These are phyloP conservation scores for Dictyostelium firmibasis DNA, from an alignment of 78 protist species.

Conservation along the genomic window DNA sequence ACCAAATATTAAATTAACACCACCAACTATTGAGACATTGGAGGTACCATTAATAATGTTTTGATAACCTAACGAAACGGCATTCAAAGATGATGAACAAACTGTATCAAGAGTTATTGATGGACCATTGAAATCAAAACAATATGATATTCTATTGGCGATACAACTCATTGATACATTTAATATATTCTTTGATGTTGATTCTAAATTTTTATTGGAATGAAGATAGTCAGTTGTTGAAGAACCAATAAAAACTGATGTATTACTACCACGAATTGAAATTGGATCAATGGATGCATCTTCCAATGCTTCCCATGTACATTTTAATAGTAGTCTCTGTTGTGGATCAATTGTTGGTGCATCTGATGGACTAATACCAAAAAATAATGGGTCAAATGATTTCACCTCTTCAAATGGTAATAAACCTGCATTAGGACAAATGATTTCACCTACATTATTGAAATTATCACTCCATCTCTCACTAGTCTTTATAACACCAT, in stretches of 20 bases:
- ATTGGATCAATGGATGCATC: conserved; percentile 61
- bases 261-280: conserved; percentile 33
- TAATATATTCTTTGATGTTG: neutral
- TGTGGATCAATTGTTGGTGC: conserved; percentile 85
- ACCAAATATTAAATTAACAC: conserved; percentile 40
- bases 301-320: conserved; percentile 70
- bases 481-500: conserved; percentile 7
- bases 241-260: conserved; percentile 66
- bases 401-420: conserved; percentile 11
- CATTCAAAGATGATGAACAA: conserved; percentile 89
- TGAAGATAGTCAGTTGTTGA: neutral
- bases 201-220: neutral
- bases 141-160: conserved; percentile 87
- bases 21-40: neutral
- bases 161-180: neutral
- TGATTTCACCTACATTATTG: conserved; percentile 32
- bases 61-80: conserved; percentile 65
- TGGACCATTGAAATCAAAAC: conserved; percentile 88
- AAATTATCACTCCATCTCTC: conserved; percentile 32
- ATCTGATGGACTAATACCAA: conserved; percentile 75
- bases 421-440: conserved; percentile 25
- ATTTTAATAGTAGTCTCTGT: conserved; percentile 82
- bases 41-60: conserved; percentile 48
- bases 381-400: conserved; percentile 76
- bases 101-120: neutral